Evolutionary conservation across 495 filamentous ascomycete species (phyloP), one percentile per base, ranked within the genome.

Genomic region (Sporormia fimetaria): DNA sequence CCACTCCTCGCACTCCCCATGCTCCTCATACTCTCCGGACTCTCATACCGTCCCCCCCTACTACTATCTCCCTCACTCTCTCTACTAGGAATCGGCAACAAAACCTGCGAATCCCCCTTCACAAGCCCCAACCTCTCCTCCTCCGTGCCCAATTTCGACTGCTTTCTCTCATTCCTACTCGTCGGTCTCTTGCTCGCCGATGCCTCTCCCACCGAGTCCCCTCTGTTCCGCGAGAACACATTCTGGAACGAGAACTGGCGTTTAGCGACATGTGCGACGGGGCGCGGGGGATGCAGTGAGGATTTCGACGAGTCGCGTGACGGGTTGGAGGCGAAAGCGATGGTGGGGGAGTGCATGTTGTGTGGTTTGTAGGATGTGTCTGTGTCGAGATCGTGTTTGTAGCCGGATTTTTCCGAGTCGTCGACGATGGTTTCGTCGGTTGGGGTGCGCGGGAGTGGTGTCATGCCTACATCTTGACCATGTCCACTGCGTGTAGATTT

Each of bases 191-290:
- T 24, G 15, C 29, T 26, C 2, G 34, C 46, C 28, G 20, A 38
- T n/a, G 36, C 49, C 25, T 50, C 51, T 5, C 47, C 45, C 3
- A 40, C 36, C 4, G 47, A 49, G n/a, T 37, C 47, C 9, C 45
- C 21, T 12, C 51, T 32, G 11, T 42, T 29, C 9, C 54, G 42
- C 43, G 67, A 64, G 60, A 94, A 84, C 33, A 90, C 74, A 45
- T 77, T 80, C 52, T 87, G 79, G 68, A 96, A 96, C 20, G 80
- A 87, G 64, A 95, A 96, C 57, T 95, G 86, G 24, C 90, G 77
- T 40, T 59, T 61, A 14, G 56, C 53, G 10, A 34, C 51, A 58
- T 67, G 62, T 67, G 74, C 38, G 17, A 58, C 56, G 1, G 65
- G 58, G 22, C 67, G 64, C 25, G 75, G 68, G 21, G 74, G 69